phyloP scores from a whole-genome alignment of 331 rosid genomes.

The Quercus lobata region DNA sequence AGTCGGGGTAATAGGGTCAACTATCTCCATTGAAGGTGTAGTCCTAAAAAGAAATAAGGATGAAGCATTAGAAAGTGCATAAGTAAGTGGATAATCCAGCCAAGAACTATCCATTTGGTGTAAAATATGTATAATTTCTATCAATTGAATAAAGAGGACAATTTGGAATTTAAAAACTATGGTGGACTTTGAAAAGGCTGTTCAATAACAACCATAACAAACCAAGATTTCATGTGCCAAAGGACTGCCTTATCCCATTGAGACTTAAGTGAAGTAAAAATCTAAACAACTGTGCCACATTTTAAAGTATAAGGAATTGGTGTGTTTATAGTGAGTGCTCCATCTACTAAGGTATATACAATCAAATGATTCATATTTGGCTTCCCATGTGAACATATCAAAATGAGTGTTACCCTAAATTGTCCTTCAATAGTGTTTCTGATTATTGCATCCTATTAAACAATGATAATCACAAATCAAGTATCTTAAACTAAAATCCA shows the following conservation, averaged over 20 bases:
- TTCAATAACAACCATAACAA: not conserved
- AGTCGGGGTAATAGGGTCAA: constrained; percentile 19
- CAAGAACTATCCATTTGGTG: not conserved
- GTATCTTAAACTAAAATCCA: not conserved
- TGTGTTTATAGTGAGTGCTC: not conserved
- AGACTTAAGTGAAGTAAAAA: not conserved
- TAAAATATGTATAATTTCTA: not conserved
- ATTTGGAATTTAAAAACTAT: not conserved
- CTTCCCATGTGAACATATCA: not conserved
- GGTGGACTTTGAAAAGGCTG: not conserved
- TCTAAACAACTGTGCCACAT: not conserved
- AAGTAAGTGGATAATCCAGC: not conserved
- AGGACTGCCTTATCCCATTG: not conserved
- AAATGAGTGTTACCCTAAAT: not conserved
- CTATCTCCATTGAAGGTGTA: constrained; percentile 36
- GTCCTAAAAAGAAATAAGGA: constrained; percentile 28
- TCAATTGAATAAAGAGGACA: not conserved
- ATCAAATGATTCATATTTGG: not conserved
- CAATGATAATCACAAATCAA: not conserved
- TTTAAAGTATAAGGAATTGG: not conserved
- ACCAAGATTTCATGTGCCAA: not conserved
- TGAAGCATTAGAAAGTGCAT: constrained; percentile 14
- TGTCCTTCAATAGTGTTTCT: not conserved
- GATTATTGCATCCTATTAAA: not conserved
- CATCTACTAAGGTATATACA: not conserved